These are phyloP conservation scores for Nymphaea colorata DNA, from an alignment of 164 flowering plant species.

Conservation along the genomic window DNA sequence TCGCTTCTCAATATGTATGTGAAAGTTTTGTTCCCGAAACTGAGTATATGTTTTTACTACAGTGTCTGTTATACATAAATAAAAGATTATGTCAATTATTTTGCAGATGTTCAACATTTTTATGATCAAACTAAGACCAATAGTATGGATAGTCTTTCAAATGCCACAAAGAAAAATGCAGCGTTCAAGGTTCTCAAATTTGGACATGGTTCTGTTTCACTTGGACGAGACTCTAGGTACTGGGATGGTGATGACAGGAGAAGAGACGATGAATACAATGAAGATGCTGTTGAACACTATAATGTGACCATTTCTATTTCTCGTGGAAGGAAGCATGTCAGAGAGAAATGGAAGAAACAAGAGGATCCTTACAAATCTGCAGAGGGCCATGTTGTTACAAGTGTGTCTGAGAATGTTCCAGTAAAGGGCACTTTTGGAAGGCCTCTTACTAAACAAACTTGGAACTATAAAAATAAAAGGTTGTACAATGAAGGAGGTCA, in stretches of 20 bases:
- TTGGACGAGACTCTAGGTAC: slow-evolving; percentile 84
- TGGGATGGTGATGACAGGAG: slow-evolving; percentile 97
- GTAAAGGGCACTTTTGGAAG: background rate
- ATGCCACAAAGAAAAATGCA: slow-evolving; percentile 42
- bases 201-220: slow-evolving; percentile 55
- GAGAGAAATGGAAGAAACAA: slow-evolving; percentile 6
- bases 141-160: slow-evolving; percentile 53
- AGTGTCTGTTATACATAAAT: no score
- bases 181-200: slow-evolving; percentile 41
- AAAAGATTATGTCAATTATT: background rate
- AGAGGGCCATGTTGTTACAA: background rate
- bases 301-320: slow-evolving; percentile 15
- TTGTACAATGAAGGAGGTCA: slow-evolving; percentile 97
- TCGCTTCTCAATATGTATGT: no score
- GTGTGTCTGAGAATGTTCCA: background rate
- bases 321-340: slow-evolving; percentile 9
- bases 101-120: slow-evolving; percentile 37
- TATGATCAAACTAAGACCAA: slow-evolving; percentile 30
- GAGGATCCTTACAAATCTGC: background rate
- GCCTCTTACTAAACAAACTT: background rate
- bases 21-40: no score
- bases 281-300: slow-evolving; percentile 35
- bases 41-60: no score
- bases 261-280: slow-evolving; percentile 81
- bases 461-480: slow-evolving; percentile 26